Percentiles rank a stretch among this genome's conserved stretches.
phyloP scores from a whole-genome alignment of 2,329 filamentous ascomycete species.

The Chalaropsis ovoidea region DNA sequence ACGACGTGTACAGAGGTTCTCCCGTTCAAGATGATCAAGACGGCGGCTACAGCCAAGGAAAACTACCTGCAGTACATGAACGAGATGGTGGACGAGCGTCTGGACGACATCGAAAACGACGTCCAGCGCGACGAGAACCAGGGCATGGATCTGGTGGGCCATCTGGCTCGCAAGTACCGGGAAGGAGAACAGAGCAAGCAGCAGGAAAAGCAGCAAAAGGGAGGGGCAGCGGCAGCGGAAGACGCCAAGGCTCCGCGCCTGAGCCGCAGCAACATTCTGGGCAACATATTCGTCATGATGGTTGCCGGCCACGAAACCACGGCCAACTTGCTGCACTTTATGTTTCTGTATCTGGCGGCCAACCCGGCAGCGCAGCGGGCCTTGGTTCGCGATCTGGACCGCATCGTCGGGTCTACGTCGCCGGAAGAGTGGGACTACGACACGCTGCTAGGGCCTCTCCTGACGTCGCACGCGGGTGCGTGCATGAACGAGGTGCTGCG shows the following conservation, averaged over 20 bases:
- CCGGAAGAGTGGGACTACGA: constrained; percentile 62
- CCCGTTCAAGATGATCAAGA: constrained; percentile 43
- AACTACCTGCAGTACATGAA: constrained; percentile 62
- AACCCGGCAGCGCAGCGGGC: constrained; percentile 52
- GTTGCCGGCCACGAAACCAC: constrained; percentile 75
- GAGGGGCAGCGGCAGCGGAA: constrained; percentile 23
- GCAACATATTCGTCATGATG: constrained; percentile 59
- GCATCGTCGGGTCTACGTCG: constrained; percentile 46
- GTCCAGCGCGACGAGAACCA: constrained; percentile 36
- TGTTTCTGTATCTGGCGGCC: constrained; percentile 56
- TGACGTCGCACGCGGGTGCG: constrained; percentile 60
- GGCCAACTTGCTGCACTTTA: constrained; percentile 64
- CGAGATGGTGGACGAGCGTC: constrained; percentile 55
- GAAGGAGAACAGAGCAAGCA: constrained; percentile 26
- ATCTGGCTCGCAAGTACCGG: constrained; percentile 40
- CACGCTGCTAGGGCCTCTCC: constrained; percentile 51
- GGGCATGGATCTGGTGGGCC: constrained; percentile 45
- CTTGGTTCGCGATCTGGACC: constrained; percentile 60
- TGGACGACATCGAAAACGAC: constrained; percentile 33
- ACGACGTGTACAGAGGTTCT: constrained; percentile 32
- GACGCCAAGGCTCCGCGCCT: constrained; percentile 34
- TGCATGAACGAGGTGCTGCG: constrained; percentile 70
- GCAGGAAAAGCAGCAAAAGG: constrained; percentile 23
- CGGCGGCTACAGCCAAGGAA: constrained; percentile 44
- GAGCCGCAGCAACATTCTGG: constrained; percentile 56